These are phyloP conservation scores for Chytridium lagenaria DNA, from an alignment of 371 early-diverging fungal species.

Conservation along the genomic window DNA sequence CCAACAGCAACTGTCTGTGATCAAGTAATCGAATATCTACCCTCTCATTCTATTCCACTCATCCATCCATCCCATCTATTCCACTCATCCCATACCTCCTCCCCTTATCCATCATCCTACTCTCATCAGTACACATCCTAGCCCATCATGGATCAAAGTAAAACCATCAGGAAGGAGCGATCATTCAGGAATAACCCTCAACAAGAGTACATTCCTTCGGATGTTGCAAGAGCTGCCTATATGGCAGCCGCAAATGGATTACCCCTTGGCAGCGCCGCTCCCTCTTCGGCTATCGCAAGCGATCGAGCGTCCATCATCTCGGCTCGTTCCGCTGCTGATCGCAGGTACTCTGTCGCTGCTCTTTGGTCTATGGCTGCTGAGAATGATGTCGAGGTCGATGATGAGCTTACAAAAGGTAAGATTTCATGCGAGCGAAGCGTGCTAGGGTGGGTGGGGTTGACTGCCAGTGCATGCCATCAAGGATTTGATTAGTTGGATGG, in stretches of 20 bases:
- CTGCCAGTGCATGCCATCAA: too few species aligned
- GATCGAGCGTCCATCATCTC: constrained; percentile 19
- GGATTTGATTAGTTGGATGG: too few species aligned
- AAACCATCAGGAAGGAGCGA: not conserved
- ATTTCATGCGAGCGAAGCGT: too few species aligned
- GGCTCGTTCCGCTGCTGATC: constrained; percentile 38
- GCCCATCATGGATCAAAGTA: not conserved
- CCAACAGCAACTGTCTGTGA: too few species aligned
- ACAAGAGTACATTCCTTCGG: constrained; percentile 27
- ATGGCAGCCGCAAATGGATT: constrained; percentile 51
- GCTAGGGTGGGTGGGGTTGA: too few species aligned
- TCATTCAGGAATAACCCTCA: not conserved
- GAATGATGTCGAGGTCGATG: constrained; percentile 91
- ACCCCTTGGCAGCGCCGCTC: constrained; percentile 31
- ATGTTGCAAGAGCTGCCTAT: constrained; percentile 46
- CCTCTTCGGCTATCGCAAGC: constrained; percentile 10
- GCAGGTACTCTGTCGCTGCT: constrained; percentile 85
- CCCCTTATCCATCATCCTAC: not conserved
- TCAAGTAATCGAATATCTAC: too few species aligned
- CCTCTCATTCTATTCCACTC: not conserved
- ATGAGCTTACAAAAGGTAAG: constrained; percentile 84
- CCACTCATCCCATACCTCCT: too few species aligned
- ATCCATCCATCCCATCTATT: too few species aligned
- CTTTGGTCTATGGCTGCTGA: constrained; percentile 94
- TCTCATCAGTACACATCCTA: not conserved